Conservation (phyloP, 2,329 filamentous ascomycete genomes). For the Chrysosporium keratinophilum region DNA sequence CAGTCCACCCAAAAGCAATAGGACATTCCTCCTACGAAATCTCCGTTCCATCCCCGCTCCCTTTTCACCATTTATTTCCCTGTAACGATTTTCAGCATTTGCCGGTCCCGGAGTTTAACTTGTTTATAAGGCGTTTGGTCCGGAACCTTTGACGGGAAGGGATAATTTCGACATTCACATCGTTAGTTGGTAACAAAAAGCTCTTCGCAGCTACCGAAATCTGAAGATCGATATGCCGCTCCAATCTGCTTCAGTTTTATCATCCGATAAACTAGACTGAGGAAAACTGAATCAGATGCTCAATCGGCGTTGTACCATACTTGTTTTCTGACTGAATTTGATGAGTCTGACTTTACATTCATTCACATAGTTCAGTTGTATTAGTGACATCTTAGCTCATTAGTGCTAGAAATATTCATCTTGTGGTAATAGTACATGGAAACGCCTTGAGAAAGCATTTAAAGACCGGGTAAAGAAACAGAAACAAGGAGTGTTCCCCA, state of each 20-base stretch:
- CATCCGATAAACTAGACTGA: neutral
- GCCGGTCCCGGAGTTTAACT: constrained; percentile 2
- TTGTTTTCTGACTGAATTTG: no score
- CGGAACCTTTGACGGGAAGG: neutral
- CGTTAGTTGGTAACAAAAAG: no score
- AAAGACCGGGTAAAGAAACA: no score
- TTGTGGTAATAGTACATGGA: no score
- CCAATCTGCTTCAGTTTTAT: no score
- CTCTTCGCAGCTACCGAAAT: no score
- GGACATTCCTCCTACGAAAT: neutral
- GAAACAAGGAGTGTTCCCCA: no score
- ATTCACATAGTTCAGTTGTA: no score
- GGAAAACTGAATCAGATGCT: neutral
- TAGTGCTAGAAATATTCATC: no score
- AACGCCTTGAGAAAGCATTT: no score
- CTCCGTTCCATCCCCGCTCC: neutral
- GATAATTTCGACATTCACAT: neutral
- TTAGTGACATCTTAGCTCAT: no score
- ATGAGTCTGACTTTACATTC: no score
- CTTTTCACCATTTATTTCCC: neutral
- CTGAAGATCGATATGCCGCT: neutral
- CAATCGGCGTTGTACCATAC: neutral
- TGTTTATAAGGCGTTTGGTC: constrained; percentile 3
- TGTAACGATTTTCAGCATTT: constrained; percentile 7
- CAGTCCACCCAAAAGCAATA: constrained; percentile 3